Percentiles rank a stretch among this genome's conserved stretches.
Evolutionary conservation across 495 filamentous ascomycete species (phyloP).

Genomic region (Aspergillus biplanus): DNA sequence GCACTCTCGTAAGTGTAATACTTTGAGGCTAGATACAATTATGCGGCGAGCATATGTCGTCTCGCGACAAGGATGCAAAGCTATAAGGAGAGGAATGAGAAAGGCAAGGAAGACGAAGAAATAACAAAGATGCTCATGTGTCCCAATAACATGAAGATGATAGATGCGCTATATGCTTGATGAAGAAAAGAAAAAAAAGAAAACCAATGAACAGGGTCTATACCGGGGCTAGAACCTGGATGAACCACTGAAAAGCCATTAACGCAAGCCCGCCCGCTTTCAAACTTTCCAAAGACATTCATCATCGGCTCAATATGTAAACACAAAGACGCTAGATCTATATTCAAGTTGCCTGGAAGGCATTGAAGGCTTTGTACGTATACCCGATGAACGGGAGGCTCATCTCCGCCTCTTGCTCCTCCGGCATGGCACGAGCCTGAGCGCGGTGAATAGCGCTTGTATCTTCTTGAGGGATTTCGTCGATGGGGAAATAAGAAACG

Average conservation of each 20-base stretch:
- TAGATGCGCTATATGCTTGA: constrained; percentile 49
- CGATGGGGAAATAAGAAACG: constrained; percentile 97
- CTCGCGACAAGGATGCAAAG: constrained; percentile 33
- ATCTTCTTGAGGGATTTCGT: constrained; percentile 94
- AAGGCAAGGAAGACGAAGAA: constrained; percentile 31
- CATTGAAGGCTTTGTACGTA: constrained; percentile 98
- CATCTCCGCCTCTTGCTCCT: constrained; percentile 78
- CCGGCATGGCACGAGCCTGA: constrained; percentile 64
- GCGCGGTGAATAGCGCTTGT: constrained; percentile 70
- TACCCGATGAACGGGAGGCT: constrained; percentile 97
- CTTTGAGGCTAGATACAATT: constrained; percentile 23
- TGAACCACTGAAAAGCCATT: constrained; percentile 32
- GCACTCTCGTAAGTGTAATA: constrained; percentile 16
- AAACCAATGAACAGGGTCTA: constrained; percentile 26
- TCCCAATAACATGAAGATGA: constrained; percentile 40
- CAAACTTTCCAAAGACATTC: constrained; percentile 27
- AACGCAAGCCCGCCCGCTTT: constrained; percentile 47
- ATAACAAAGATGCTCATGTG: constrained; percentile 38
- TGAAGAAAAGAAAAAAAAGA: constrained; percentile 20
- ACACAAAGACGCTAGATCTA: constrained; percentile 15
- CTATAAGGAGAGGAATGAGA: constrained; percentile 18
- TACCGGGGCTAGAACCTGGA: constrained; percentile 25
- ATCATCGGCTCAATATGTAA: constrained; percentile 24
- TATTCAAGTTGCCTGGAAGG: constrained; percentile 55
- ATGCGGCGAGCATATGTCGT: constrained; percentile 29